Conservation (phyloP, 2,329 filamentous ascomycete genomes). For the Pseudogymnoascus sp. region DNA sequence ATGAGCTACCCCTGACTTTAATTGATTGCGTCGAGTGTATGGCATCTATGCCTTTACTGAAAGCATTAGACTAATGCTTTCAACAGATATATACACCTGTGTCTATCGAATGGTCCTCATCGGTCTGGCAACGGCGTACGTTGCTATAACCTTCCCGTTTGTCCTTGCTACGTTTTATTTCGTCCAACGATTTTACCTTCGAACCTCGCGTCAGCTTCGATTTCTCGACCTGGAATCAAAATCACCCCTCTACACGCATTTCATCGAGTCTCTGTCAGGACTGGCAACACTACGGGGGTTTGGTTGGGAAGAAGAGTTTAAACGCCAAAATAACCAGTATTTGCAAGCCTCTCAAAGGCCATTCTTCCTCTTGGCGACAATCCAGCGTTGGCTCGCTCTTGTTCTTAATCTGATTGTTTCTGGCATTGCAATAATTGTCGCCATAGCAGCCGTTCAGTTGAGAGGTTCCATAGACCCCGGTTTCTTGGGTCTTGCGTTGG, state of each 20-base stretch:
- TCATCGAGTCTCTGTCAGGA: constrained; percentile 39
- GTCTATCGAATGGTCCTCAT: constrained; percentile 31
- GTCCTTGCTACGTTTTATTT: constrained; percentile 16
- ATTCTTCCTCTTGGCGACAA: constrained; percentile 37
- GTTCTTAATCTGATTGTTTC: constrained; percentile 38
- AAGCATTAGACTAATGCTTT: not conserved
- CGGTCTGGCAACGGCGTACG: constrained; percentile 27
- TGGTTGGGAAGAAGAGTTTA: constrained; percentile 30
- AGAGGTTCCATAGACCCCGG: constrained; percentile 11
- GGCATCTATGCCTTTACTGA: not conserved
- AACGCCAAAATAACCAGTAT: constrained; percentile 11
- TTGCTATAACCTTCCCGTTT: constrained; percentile 21
- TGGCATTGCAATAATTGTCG: constrained; percentile 26
- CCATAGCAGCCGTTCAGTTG: constrained; percentile 22
- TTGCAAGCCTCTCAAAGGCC: constrained; percentile 38
- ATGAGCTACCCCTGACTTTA: constrained; percentile 21
- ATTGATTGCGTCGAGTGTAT: constrained; percentile 13
- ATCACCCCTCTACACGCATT: constrained; percentile 41
- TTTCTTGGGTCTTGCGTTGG: constrained; percentile 32
- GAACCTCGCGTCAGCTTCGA: constrained; percentile 44
- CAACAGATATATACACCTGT: not conserved
- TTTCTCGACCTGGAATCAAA: constrained; percentile 39
- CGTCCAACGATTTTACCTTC: constrained; percentile 37
- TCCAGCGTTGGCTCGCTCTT: constrained; percentile 39
- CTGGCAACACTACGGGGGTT: constrained; percentile 40